A percentile compares a stretch with the other conserved stretches of the same genome.
phyloP scores from a whole-genome alignment of 371 early-diverging fungal genomes.

The Encephalitozoon intestinalis region DNA sequence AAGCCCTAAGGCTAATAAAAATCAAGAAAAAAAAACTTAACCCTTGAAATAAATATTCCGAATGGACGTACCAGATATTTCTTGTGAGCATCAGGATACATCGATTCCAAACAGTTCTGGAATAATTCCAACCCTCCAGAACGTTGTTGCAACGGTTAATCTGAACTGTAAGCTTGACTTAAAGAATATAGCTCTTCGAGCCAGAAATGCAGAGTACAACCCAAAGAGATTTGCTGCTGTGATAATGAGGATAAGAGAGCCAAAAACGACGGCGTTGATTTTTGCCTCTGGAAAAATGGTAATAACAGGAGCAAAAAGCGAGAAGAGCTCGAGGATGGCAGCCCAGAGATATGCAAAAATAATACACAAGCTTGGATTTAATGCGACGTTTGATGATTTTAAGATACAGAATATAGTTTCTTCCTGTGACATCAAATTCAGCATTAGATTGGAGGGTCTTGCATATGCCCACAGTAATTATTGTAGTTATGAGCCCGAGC shows the following conservation, averaged over 20 bases:
- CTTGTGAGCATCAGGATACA: constrained; percentile 12
- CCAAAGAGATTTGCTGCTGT: constrained; percentile 99
- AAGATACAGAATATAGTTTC: constrained; percentile 99
- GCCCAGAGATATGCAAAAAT: constrained; percentile 98
- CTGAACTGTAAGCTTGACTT: constrained; percentile 94
- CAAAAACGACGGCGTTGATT: constrained; percentile 98
- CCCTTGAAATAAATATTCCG: constrained; percentile 5
- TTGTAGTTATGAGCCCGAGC: constrained; percentile 96
- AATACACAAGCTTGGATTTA: constrained; percentile 95
- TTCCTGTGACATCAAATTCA: constrained; percentile 96
- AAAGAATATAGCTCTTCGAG: constrained; percentile 96
- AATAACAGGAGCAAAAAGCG: constrained; percentile 63
- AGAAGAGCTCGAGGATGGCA: constrained; percentile 85
- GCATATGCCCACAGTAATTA: constrained; percentile 92
- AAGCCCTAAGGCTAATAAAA: not conserved
- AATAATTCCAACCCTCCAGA: constrained; percentile 63
- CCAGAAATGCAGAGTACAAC: constrained; percentile 99
- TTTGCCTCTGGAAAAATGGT: constrained; percentile 99
- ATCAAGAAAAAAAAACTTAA: constrained; percentile 7
- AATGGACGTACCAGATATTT: constrained; percentile 13
- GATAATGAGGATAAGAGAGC: constrained; percentile 95
- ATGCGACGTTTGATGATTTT: constrained; percentile 93
- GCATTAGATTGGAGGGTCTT: constrained; percentile 94
- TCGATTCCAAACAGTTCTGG: constrained; percentile 30
- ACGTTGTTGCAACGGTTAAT: constrained; percentile 99